A percentile compares a stretch with the other conserved stretches of the same genome.
phyloP scores from a whole-genome alignment of 495 filamentous ascomycete species.

The Hypoxylon fuscum region DNA sequence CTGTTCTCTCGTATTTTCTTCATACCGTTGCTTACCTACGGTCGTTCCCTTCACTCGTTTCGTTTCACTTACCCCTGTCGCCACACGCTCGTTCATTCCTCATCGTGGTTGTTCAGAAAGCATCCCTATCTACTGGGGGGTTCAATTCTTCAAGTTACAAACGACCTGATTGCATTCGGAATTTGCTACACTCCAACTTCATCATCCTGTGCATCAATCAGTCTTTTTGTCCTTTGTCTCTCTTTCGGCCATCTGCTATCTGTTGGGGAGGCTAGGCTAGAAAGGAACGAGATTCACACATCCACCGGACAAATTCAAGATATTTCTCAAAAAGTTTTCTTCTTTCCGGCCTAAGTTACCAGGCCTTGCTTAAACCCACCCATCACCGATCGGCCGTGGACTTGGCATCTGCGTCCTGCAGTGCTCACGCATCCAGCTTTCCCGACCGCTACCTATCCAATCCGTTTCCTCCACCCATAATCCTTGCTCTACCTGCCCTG shows the following conservation, averaged over 20 bases:
- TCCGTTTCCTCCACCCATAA: slow-evolving; percentile 31
- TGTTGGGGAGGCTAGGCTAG: slow-evolving; percentile 5
- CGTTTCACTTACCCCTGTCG: slow-evolving; percentile 11
- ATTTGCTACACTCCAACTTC: slow-evolving; percentile 7
- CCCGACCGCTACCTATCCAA: slow-evolving; percentile 28
- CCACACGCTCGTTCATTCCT: slow-evolving; percentile 26
- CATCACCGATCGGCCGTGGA: slow-evolving; percentile 34
- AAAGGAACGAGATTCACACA: slow-evolving; percentile 9
- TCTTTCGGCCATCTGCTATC: not conserved
- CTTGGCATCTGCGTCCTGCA: slow-evolving; percentile 40
- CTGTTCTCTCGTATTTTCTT: slow-evolving; percentile 9
- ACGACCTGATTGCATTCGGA: slow-evolving; percentile 39
- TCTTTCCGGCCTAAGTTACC: not conserved
- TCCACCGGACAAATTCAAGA: slow-evolving; percentile 14
- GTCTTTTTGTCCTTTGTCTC: slow-evolving; percentile 26
- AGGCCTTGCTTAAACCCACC: slow-evolving; percentile 9
- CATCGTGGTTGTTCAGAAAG: slow-evolving; percentile 25
- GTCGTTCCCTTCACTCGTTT: slow-evolving; percentile 38
- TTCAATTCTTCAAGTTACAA: slow-evolving; percentile 20
- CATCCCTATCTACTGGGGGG: slow-evolving; percentile 1
- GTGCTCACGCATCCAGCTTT: slow-evolving; percentile 27
- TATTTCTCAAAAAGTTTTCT: slow-evolving; percentile 2
- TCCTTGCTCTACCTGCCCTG: slow-evolving; percentile 40
- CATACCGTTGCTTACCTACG: slow-evolving; percentile 26
- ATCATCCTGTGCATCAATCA: slow-evolving; percentile 9